phyloP scores from a whole-genome alignment of 2,329 filamentous ascomycete genomes.

The Aspergillus aculeatinus region DNA sequence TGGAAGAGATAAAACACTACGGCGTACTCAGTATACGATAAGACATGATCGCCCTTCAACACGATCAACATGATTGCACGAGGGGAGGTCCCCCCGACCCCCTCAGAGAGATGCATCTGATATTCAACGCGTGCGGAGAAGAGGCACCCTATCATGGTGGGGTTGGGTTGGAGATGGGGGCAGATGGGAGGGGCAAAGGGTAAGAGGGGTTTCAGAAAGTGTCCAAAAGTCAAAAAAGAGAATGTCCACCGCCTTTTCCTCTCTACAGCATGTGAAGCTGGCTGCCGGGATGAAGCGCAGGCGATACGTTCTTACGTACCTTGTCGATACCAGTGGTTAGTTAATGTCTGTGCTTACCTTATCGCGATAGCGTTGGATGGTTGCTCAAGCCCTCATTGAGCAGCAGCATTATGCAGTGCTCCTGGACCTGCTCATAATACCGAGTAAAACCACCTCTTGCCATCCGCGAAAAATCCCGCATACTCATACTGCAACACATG shows the following conservation, averaged over 20 bases:
- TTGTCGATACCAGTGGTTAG: background rate
- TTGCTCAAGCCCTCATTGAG: slow-evolving; percentile 1
- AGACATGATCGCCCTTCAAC: background rate
- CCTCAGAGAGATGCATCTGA: background rate
- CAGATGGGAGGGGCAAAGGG: background rate
- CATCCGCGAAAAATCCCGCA: background rate
- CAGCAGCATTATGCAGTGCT: slow-evolving; percentile 1
- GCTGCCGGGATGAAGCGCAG: background rate
- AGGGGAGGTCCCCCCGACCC: background rate
- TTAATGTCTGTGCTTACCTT: slow-evolving; percentile 11
- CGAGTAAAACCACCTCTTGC: background rate
- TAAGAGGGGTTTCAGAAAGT: background rate
- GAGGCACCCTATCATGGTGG: background rate
- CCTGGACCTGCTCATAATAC: background rate
- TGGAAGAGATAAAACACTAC: background rate
- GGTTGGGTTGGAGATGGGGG: background rate
- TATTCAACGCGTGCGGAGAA: background rate
- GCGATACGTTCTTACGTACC: background rate
- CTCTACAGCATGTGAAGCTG: background rate
- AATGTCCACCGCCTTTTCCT: background rate
- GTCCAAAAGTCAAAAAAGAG: background rate
- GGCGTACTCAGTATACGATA: background rate
- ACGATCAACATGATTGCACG: background rate
- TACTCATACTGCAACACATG: background rate
- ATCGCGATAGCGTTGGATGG: slow-evolving; percentile 11